These are phyloP conservation scores for Acer saccharum DNA, from an alignment of 345 rosid genomes.

Conservation along the genomic window DNA sequence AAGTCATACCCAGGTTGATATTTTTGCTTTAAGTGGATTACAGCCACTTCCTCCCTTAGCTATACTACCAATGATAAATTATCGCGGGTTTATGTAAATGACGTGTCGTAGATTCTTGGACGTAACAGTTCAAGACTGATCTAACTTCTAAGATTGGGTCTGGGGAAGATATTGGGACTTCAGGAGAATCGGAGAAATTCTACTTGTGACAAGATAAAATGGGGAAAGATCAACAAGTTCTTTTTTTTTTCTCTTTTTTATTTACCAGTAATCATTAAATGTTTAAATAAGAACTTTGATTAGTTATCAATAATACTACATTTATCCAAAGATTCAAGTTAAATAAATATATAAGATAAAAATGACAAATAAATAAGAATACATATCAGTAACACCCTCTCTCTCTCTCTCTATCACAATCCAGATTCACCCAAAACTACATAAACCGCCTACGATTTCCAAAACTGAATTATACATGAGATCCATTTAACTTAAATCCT, in stretches of 20 bases:
- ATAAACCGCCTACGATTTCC: background rate
- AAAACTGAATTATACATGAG: background rate
- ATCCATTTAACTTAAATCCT: background rate
- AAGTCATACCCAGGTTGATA: constrained; percentile 24
- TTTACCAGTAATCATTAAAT: too few species aligned
- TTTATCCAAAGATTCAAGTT: background rate
- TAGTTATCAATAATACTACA: background rate
- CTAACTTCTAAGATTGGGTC: constrained; percentile 10
- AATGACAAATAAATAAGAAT: too few species aligned
- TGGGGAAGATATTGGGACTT: constrained; percentile 26
- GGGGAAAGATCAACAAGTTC: background rate
- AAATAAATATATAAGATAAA: too few species aligned
- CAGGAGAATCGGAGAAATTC: constrained; percentile 24
- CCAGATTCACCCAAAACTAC: background rate
- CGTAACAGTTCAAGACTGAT: constrained; percentile 23
- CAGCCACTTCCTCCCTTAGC: background rate
- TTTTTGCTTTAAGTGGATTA: constrained; percentile 35
- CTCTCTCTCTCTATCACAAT: background rate
- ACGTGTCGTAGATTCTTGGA: constrained; percentile 19
- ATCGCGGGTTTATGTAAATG: too few species aligned
- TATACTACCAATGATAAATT: too few species aligned
- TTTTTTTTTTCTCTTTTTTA: too few species aligned
- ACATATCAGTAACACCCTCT: background rate
- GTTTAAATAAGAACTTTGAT: too few species aligned
- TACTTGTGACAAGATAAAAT: constrained; percentile 20